Conservation (phyloP, 371 early-diverging fungal species). For the Actinomortierella wolfii region DNA sequence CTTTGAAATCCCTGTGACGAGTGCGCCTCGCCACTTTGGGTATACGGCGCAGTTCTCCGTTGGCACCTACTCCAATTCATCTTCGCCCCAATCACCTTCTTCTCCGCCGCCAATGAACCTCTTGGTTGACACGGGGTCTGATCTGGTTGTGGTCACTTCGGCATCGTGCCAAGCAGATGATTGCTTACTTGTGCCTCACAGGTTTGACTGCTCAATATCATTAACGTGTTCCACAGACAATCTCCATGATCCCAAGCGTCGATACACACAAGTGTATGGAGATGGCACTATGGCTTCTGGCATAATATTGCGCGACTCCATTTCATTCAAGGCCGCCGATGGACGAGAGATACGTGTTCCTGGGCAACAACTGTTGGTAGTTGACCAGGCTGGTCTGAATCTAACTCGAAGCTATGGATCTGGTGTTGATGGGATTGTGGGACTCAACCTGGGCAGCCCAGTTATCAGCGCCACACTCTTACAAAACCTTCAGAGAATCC, state of each 20-base stretch:
- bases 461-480: constrained; percentile 20
- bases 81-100: neutral
- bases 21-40: constrained; percentile 22
- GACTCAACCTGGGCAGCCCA: constrained; percentile 16
- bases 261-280: constrained; percentile 28
- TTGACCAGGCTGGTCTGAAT: constrained; percentile 24
- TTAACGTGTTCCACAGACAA: constrained; percentile 8
- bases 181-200: constrained; percentile 15
- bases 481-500: constrained; percentile 21
- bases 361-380: constrained; percentile 21
- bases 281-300: no score
- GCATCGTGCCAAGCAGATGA: constrained; percentile 11
- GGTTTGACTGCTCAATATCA: constrained; percentile 14
- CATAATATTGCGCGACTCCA: no score
- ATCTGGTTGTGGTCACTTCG: constrained; percentile 29
- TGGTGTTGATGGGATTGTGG: constrained; percentile 32
- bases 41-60: constrained; percentile 30
- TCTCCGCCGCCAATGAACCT: neutral
- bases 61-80: constrained; percentile 9
- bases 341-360: neutral
- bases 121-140: constrained; percentile 37
- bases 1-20: constrained; percentile 5
- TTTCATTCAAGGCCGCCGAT: no score
- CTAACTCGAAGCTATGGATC: constrained; percentile 26
- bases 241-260: neutral